Percentiles rank a stretch among this genome's conserved stretches.
phyloP scores from a whole-genome alignment of 352 stramenopile species.

The Elongisporangium anandrum region DNA sequence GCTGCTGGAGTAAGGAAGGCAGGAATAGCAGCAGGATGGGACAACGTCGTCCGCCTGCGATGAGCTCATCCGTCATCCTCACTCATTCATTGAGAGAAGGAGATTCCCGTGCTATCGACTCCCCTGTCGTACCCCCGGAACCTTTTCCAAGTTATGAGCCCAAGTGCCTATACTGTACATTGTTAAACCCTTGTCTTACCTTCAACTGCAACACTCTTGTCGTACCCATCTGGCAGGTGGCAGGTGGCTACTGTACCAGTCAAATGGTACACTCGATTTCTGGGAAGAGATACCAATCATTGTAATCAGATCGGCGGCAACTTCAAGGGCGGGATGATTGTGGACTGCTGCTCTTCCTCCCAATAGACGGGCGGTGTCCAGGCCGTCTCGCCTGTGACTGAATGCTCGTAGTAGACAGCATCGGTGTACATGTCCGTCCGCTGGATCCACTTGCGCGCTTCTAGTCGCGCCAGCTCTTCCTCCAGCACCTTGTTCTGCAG shows the following conservation, averaged over 20 bases:
- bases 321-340: conserved; percentile 14
- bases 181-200: background rate
- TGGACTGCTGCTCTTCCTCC: conserved; percentile 35
- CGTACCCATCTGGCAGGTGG: background rate
- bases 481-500: conserved; percentile 45
- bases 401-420: conserved; percentile 59
- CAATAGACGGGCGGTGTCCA: conserved; percentile 51
- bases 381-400: conserved; percentile 36
- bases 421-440: conserved; percentile 66
- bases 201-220: background rate
- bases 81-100: background rate
- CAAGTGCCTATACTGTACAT: background rate
- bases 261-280: background rate
- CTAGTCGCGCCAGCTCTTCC: conserved; percentile 36
- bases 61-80: too few relatives aligned
- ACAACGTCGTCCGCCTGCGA: background rate
- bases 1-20: background rate
- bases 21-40: background rate
- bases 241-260: background rate
- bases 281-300: too few relatives aligned
- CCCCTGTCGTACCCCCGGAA: background rate
- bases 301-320: conserved; percentile 14
- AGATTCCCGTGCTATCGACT: background rate
- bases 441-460: conserved; percentile 46
- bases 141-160: background rate